Conservation (phyloP, 2,329 filamentous ascomycete species). For the Plectosphaerella plurivora region DNA sequence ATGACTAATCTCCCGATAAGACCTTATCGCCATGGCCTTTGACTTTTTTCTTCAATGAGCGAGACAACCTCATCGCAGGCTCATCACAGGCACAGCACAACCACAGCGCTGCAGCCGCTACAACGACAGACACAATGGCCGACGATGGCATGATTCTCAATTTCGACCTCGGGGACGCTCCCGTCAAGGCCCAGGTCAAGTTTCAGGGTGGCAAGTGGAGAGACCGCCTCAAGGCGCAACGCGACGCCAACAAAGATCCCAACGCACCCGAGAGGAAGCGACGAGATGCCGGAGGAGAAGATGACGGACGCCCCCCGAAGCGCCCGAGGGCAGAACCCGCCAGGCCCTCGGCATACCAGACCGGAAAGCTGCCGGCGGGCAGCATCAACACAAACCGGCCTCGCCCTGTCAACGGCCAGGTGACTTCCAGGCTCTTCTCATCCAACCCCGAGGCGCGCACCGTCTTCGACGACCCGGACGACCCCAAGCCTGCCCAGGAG, state of each 20-base stretch:
- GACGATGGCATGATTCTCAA: constrained; percentile 96
- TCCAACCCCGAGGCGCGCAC: constrained; percentile 77
- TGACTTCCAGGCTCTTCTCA: constrained; percentile 89
- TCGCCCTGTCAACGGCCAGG: constrained; percentile 48
- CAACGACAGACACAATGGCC: constrained; percentile 56
- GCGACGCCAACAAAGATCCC: constrained; percentile 35
- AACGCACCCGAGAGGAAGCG: constrained; percentile 6
- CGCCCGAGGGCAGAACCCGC: constrained; percentile 33
- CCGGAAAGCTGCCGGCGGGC: constrained; percentile 29
- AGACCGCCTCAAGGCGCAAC: constrained; percentile 78
- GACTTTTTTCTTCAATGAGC: constrained; percentile 3
- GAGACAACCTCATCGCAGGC: neutral
- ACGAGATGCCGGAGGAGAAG: constrained; percentile 17
- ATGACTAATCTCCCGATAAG: neutral
- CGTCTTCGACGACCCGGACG: constrained; percentile 45
- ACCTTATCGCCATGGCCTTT: neutral
- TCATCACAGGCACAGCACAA: neutral
- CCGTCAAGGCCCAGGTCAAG: constrained; percentile 56
- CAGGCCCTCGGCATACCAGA: constrained; percentile 23
- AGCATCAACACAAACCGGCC: constrained; percentile 20
- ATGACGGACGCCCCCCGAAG: constrained; percentile 34
- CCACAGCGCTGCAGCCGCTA: too few species aligned
- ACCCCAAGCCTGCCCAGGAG: constrained; percentile 35
- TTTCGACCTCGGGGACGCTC: constrained; percentile 70
- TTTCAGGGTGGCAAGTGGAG: constrained; percentile 94